phyloP scores from a whole-genome alignment of 2,329 filamentous ascomycete genomes.

The Trichoderma sp. region DNA sequence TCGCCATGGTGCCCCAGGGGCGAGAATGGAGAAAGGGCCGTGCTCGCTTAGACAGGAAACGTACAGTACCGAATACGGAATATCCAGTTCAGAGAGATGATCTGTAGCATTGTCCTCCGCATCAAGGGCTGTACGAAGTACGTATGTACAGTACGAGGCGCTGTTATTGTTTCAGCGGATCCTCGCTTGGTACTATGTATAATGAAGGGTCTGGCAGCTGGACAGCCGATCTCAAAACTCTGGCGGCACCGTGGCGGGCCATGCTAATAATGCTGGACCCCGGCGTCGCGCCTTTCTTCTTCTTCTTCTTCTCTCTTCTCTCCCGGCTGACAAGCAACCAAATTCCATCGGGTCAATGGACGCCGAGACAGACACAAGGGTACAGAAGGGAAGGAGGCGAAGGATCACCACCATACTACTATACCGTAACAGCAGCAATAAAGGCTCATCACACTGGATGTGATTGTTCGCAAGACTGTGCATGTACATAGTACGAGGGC shows the following conservation, averaged over 20 bases:
- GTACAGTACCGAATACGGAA: not conserved
- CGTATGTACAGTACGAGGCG: not conserved
- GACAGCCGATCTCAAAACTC: constrained; percentile 4
- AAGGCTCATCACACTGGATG: not conserved
- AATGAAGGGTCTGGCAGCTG: not conserved
- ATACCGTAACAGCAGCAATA: not conserved
- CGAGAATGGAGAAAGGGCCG: not conserved
- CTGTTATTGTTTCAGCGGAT: not conserved
- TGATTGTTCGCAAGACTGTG: not conserved
- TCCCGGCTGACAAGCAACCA: not conserved
- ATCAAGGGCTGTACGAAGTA: too few relatives aligned
- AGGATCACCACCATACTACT: not conserved
- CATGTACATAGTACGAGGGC: not conserved
- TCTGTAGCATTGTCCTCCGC: not conserved
- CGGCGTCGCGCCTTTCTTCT: not conserved
- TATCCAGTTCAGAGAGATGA: not conserved
- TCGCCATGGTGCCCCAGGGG: not conserved
- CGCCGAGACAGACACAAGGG: not conserved
- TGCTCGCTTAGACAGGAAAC: not conserved
- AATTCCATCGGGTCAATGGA: not conserved
- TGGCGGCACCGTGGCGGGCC: not conserved
- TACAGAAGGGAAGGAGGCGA: not conserved
- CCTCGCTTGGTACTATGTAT: constrained; percentile 9
- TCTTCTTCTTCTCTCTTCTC: not conserved
- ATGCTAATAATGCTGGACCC: constrained; percentile 3